These are phyloP conservation scores for Trichoderma lentiforme DNA, from an alignment of 2,329 filamentous ascomycete genomes.

Conservation along the genomic window DNA sequence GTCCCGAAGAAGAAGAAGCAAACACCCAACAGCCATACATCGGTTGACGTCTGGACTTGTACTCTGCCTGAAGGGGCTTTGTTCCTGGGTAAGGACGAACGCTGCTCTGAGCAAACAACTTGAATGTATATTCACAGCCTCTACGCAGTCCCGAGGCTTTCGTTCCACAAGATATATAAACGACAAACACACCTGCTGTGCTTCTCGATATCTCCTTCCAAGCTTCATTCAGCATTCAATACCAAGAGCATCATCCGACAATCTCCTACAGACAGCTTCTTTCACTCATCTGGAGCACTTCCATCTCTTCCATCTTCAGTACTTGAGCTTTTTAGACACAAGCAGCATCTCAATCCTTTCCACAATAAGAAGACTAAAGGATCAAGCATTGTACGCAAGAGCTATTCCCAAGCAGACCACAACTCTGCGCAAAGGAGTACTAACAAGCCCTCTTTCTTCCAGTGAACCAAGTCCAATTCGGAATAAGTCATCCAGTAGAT, in stretches of 20 bases:
- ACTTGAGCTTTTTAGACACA: background rate
- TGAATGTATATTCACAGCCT: slow-evolving; percentile 16
- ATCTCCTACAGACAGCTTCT: background rate
- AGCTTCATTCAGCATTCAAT: slow-evolving; percentile 11
- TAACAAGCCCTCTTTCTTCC: background rate
- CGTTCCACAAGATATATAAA: slow-evolving; percentile 20
- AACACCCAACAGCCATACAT: slow-evolving; percentile 21
- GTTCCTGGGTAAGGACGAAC: slow-evolving; percentile 17
- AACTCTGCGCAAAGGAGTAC: background rate
- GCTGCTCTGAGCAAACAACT: slow-evolving; percentile 16
- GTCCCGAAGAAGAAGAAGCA: slow-evolving; percentile 16
- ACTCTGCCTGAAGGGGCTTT: slow-evolving; percentile 14
- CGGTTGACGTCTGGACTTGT: slow-evolving; percentile 20
- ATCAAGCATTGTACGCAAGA: background rate
- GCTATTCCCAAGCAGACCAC: background rate
- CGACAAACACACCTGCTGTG: slow-evolving; percentile 13
- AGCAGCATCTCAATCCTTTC: background rate
- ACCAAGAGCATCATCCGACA: background rate
- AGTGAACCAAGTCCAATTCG: background rate
- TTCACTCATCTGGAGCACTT: background rate
- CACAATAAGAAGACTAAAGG: background rate
- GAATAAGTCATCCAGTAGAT: background rate
- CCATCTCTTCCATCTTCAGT: background rate
- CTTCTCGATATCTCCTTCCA: slow-evolving; percentile 4
- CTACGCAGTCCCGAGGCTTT: slow-evolving; percentile 13